These are phyloP conservation scores for Physocladia obscura DNA, from an alignment of 192 early-diverging fungal genomes.

Conservation along the genomic window DNA sequence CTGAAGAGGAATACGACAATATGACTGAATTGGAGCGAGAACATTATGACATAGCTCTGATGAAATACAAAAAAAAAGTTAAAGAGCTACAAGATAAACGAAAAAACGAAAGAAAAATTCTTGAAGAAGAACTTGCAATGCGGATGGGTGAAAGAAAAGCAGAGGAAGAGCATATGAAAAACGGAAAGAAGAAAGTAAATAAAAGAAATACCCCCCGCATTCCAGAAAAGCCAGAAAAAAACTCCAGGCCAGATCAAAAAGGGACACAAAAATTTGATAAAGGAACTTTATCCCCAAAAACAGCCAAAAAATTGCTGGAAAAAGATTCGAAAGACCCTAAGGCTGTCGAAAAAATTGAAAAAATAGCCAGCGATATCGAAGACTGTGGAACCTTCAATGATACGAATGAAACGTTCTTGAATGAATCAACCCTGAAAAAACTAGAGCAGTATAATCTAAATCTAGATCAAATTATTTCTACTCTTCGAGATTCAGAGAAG, in stretches of 20 bases:
- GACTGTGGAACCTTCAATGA: conserved; percentile 32
- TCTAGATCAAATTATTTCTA: conserved; percentile 33
- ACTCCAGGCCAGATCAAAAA: conserved; percentile 27
- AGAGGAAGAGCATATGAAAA: conserved; percentile 48
- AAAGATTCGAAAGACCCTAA: conserved; percentile 13
- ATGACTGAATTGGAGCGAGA: conserved; percentile 47
- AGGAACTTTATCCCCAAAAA: conserved; percentile 38
- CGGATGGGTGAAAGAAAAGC: conserved; percentile 49
- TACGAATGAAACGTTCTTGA: conserved; percentile 41
- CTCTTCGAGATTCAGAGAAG: conserved; percentile 43
- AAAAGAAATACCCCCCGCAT: conserved; percentile 26
- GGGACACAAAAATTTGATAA: conserved; percentile 19
- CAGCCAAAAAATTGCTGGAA: conserved; percentile 24
- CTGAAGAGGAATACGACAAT: conserved; percentile 59
- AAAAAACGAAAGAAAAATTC: conserved; percentile 44
- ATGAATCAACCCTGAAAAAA: conserved; percentile 41
- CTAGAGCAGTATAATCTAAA: conserved; percentile 39
- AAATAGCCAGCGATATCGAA: conserved; percentile 20
- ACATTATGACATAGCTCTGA: conserved; percentile 46
- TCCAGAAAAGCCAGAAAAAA: conserved; percentile 37
- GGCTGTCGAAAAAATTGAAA: conserved; percentile 27
- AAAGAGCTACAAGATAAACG: conserved; percentile 53
- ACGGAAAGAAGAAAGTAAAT: conserved; percentile 33
- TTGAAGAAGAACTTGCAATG: conserved; percentile 53
- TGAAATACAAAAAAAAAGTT: conserved; percentile 42